A percentile compares a stretch with the other conserved stretches of the same genome.
These are phyloP conservation scores for Apiospora hydei DNA, from an alignment of 2,329 filamentous ascomycete genomes.

Conservation along the genomic window DNA sequence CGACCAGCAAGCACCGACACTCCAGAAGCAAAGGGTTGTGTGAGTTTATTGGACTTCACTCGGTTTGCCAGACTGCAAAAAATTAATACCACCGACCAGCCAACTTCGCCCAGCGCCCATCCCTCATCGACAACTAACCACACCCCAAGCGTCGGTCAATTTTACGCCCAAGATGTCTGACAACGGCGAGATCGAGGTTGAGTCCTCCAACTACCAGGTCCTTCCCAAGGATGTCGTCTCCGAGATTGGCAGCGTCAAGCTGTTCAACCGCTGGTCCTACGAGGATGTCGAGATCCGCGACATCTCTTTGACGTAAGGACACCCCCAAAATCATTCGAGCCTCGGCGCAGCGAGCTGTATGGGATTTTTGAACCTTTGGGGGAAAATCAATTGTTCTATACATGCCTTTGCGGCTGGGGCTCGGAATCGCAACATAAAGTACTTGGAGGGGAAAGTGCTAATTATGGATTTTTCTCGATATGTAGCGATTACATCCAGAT, in stretches of 20 bases:
- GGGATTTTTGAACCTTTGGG: slow-evolving; percentile 8
- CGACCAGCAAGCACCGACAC: slow-evolving; percentile 20
- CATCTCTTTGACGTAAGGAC: slow-evolving; percentile 97
- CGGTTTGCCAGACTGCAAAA: slow-evolving; percentile 19
- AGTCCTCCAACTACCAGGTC: slow-evolving; percentile 67
- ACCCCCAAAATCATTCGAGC: slow-evolving; percentile 38
- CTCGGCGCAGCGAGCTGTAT: background rate
- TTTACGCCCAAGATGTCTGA: slow-evolving; percentile 72
- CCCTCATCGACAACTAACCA: slow-evolving; percentile 22
- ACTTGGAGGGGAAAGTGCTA: slow-evolving; percentile 33
- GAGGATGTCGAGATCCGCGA: slow-evolving; percentile 99
- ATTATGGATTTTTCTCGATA: slow-evolving; percentile 38
- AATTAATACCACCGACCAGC: slow-evolving; percentile 19
- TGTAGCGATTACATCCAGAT: slow-evolving; percentile 99
- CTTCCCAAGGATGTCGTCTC: slow-evolving; percentile 81
- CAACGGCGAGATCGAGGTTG: slow-evolving; percentile 81
- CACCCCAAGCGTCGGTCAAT: slow-evolving; percentile 19
- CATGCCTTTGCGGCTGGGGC: background rate
- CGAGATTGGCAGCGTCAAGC: slow-evolving; percentile 81
- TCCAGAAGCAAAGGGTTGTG: slow-evolving; percentile 22
- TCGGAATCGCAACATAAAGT: background rate
- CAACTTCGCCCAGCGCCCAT: slow-evolving; percentile 23
- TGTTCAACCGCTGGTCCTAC: slow-evolving; percentile 82
- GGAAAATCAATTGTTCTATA: background rate
- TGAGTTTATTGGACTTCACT: slow-evolving; percentile 22